Evolutionary conservation across 2,329 filamentous ascomycete genomes (phyloP).

Genomic region (Mycogone perniciosa): DNA sequence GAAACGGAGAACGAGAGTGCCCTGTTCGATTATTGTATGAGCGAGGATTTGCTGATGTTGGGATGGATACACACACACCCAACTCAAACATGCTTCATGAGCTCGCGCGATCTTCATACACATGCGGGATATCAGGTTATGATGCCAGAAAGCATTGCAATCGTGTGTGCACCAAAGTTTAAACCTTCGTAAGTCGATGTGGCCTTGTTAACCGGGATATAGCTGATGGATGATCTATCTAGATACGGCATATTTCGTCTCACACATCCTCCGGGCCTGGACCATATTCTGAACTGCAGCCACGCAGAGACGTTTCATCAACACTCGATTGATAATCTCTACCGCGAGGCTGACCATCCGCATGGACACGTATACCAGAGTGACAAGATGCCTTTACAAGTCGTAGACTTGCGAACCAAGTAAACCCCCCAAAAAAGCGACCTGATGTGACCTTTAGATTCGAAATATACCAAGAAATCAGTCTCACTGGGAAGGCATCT

Average conservation of each 20-base stretch:
- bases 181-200: constrained; percentile 57
- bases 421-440: neutral
- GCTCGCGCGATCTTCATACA: constrained; percentile 86
- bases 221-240: constrained; percentile 1
- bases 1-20: constrained; percentile 83
- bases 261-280: constrained; percentile 85
- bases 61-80: constrained; percentile 99
- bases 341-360: constrained; percentile 65
- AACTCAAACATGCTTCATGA: constrained; percentile 96
- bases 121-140: constrained; percentile 93
- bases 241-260: constrained; percentile 90
- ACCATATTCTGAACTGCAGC: constrained; percentile 73
- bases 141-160: constrained; percentile 92
- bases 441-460: no score
- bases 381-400: constrained; percentile 54
- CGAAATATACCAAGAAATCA: no score
- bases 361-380: constrained; percentile 64
- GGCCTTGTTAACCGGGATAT: neutral
- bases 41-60: constrained; percentile 74
- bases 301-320: constrained; percentile 81
- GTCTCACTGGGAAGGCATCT: no score
- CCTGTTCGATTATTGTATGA: constrained; percentile 84
- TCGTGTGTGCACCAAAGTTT: constrained; percentile 86
- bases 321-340: constrained; percentile 60
- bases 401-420: constrained; percentile 44